These are phyloP conservation scores for Gaeumannomyces tritici DNA, from an alignment of 2,329 filamentous ascomycete species.

Conservation along the genomic window DNA sequence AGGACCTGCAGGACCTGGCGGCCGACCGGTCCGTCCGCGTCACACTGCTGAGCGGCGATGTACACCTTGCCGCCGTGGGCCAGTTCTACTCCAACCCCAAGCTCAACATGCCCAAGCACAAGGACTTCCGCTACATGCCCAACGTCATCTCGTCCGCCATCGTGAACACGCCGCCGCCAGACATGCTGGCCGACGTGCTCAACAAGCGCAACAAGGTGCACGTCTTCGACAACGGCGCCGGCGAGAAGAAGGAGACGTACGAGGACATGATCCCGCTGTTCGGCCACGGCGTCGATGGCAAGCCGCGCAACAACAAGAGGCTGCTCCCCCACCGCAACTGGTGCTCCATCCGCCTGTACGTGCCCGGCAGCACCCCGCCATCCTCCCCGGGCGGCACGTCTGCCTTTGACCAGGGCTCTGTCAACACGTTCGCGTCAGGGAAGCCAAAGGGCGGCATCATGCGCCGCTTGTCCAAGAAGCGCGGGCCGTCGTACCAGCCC, in stretches of 20 bases:
- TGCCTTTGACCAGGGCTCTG: slow-evolving; percentile 27
- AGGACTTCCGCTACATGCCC: slow-evolving; percentile 92
- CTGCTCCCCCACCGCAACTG: slow-evolving; percentile 87
- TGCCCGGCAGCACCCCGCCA: slow-evolving; percentile 66
- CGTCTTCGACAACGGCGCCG: slow-evolving; percentile 42
- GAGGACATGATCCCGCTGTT: slow-evolving; percentile 97
- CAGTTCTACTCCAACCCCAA: slow-evolving; percentile 93
- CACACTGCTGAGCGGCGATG: slow-evolving; percentile 87
- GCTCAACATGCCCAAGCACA: slow-evolving; percentile 69
- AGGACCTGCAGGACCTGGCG: slow-evolving; percentile 87
- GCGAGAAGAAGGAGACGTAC: slow-evolving; percentile 55
- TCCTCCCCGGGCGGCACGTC: slow-evolving; percentile 48
- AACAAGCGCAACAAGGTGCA: slow-evolving; percentile 86
- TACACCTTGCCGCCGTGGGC: slow-evolving; percentile 83
- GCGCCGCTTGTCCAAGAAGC: slow-evolving; percentile 32
- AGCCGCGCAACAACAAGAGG: slow-evolving; percentile 81
- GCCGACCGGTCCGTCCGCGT: slow-evolving; percentile 86
- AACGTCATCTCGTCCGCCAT: slow-evolving; percentile 93
- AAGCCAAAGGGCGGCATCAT: slow-evolving; percentile 30
- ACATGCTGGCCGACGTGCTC: slow-evolving; percentile 79
- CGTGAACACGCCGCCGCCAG: slow-evolving; percentile 81
- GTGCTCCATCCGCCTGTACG: slow-evolving; percentile 84
- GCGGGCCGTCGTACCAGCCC: slow-evolving; percentile 22
- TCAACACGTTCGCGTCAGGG: background rate
- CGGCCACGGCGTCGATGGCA: slow-evolving; percentile 78